Base-by-base conservation (phyloP, 2,329 filamentous ascomycete genomes). In the Diplodia corticola region DNA sequence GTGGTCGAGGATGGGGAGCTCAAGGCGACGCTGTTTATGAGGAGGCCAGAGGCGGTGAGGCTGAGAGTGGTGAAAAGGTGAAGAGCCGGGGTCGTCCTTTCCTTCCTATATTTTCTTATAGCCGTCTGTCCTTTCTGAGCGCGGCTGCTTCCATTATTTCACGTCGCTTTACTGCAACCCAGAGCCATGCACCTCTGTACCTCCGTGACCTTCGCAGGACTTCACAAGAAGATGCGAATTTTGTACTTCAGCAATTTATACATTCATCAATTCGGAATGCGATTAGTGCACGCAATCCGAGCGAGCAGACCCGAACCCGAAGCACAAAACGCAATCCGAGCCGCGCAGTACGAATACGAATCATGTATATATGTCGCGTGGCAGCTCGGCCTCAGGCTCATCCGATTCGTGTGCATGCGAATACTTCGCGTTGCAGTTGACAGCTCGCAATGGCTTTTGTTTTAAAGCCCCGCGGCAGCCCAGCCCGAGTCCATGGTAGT, bases 1-100 rank as follows among this genome's bases (percentile, higher is more conserved):
- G 61, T 69, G 5, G 20, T 71, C 15, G 60, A 66, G 5, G 68
- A 71, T 1, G 67, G 20, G 15, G 10, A 28, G 3, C 28, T 26
- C 5, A 40, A 20, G 4, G 51, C 55, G 37, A 65, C 63, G 28
- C 24, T 65, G 26, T 35, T 35, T 15, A 55, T 65, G 50, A 48
- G n/a, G 50, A 20, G 57, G 13, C 50, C 63, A 1, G 63, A 57
- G 53, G 50, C 20, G 37, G 63, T 65, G 13, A 26, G 26, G 7
- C 22, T 65, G 20, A 57, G 51, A 26, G 22, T 65, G 0, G 30
- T 65, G 26, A 22, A 37, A n/a, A 26, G 57, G 44, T 61, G 40
- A 44, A 2, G 37, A 35, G 33, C 5, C n/a, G n/a, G n/a, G n/a
- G n/a, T n/a, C n/a, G n/a, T n/a, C n/a, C n/a, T n/a, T n/a, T n/a